A percentile compares a stretch with the other conserved stretches of the same genome.
phyloP scores from a whole-genome alignment of 768 basidiomycete species.

The Boletales sp. region DNA sequence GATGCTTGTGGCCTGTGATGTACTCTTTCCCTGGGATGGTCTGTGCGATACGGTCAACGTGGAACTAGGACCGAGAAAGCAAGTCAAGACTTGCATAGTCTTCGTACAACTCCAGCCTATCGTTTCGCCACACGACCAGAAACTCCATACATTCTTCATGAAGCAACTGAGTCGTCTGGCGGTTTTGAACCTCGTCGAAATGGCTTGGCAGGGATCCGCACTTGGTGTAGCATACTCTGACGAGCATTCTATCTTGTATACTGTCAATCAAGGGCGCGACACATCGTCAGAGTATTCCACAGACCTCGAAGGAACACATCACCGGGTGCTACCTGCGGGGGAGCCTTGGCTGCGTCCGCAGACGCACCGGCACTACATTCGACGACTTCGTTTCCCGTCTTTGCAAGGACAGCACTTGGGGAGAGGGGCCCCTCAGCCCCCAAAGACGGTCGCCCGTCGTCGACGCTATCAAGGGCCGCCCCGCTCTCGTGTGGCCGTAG shows the following conservation, averaged over 20 bases:
- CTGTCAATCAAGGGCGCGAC: conserved; percentile 21
- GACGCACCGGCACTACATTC: conserved; percentile 66
- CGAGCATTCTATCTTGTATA: conserved; percentile 80
- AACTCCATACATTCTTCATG: conserved; percentile 78
- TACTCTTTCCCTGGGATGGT: conserved; percentile 64
- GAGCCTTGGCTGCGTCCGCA: conserved; percentile 14
- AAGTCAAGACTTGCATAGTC: conserved; percentile 60
- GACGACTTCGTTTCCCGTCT: conserved; percentile 52
- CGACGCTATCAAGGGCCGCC: conserved; percentile 20
- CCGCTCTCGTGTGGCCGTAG: conserved; percentile 20
- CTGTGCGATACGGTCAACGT: conserved; percentile 32
- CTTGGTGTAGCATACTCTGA: conserved; percentile 66
- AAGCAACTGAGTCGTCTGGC: conserved; percentile 55
- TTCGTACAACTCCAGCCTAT: conserved; percentile 77
- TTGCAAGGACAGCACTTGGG: conserved; percentile 63
- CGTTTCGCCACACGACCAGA: conserved; percentile 79
- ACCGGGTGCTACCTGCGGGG: conserved; percentile 32
- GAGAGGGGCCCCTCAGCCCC: conserved; percentile 39
- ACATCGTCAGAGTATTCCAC: conserved; percentile 7
- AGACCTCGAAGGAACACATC: conserved; percentile 75
- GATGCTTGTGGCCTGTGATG: conserved; percentile 67
- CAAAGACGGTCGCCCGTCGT: background rate
- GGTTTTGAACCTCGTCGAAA: conserved; percentile 69
- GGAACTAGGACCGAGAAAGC: background rate
- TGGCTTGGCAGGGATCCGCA: conserved; percentile 42